Evolutionary conservation across 2,329 filamentous ascomycete species (phyloP), one percentile per base, ranked within the genome.

Genomic region (Neofusicoccum cordaticola): DNA sequence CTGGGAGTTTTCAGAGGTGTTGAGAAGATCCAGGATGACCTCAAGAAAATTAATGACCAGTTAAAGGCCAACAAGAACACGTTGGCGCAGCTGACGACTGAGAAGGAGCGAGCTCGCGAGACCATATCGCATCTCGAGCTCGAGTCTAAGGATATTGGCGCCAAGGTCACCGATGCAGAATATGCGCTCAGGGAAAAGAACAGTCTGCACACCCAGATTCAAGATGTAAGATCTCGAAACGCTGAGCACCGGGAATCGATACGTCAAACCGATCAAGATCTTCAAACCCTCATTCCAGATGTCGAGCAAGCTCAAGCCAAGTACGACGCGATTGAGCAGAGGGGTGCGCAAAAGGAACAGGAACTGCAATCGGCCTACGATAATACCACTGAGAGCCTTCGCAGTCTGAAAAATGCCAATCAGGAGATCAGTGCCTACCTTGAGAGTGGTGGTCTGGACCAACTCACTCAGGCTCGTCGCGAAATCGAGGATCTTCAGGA

Each of bases 171-270:
- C 69, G 86, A 85, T 61, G 87, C 90, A 1, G 83, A 85, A 53
- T 88, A 90, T 65, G 88, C 93, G 71, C 82, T 98, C 31, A 92
- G 96, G 74, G 92, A 91, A 77, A 97, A 93, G 80, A 84, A 85
- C 44, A 84, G 86, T 48, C 81, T 97, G 22, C 82, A 87, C 67
- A 80, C 81, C 45, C 90, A 93, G 67, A 87, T 98, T 37, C 87
- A 92, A 66, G 85, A 90, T 64, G 84, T 91, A 69, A 92, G 88
- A 71, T 85, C 85, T 9, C 85, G 89, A 47, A 91, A 88, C 68
- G 75, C 72, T 22, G 85, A 90, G 68, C 89, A 94, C 73, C 88
- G 89, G 53, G 87, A 90, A 35, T 79, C 82, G 22, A 90, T 96
- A 47, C 85, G 87, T 66, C 81, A 84, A 63, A 86, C 88, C 1